A percentile compares a stretch with the other conserved stretches of the same genome.
These are phyloP conservation scores for Begonia fuchsioides DNA, from an alignment of 306 rosid genomes.

Conservation along the genomic window DNA sequence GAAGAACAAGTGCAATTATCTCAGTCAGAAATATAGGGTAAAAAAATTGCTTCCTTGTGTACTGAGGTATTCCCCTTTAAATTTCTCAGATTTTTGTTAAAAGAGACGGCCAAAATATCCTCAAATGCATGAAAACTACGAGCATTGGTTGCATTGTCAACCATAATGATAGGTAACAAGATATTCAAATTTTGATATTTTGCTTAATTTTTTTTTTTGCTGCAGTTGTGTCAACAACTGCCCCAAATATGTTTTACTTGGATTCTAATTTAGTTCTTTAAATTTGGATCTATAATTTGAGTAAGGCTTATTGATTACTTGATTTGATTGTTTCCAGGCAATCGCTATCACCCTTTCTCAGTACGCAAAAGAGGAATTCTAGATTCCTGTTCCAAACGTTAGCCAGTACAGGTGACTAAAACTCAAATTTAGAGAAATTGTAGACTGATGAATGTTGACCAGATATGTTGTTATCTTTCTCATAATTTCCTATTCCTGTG, in stretches of 20 bases:
- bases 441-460: neutral
- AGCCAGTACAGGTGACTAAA: constrained; percentile 26
- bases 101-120: constrained; percentile 7
- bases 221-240: too few species aligned
- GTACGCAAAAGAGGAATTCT: constrained; percentile 8
- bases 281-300: neutral
- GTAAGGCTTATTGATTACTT: neutral
- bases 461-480: neutral
- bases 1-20: too few species aligned
- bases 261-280: neutral
- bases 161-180: constrained; percentile 16
- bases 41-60: too few species aligned
- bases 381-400: constrained; percentile 10
- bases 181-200: too few species aligned
- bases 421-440: neutral
- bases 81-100: constrained; percentile 7
- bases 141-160: constrained; percentile 6
- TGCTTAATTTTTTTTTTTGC: neutral
- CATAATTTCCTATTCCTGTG: constrained; percentile 3
- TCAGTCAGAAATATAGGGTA: too few species aligned
- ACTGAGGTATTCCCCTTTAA: too few species aligned
- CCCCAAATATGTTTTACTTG: neutral
- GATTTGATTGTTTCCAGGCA: constrained; percentile 3
- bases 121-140: constrained; percentile 7
- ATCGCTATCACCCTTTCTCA: constrained; percentile 1